Evolutionary conservation across 192 early-diverging fungal genomes (phyloP), one percentile per base, ranked within the genome.

Genomic region (Haplosporangium gracile): DNA sequence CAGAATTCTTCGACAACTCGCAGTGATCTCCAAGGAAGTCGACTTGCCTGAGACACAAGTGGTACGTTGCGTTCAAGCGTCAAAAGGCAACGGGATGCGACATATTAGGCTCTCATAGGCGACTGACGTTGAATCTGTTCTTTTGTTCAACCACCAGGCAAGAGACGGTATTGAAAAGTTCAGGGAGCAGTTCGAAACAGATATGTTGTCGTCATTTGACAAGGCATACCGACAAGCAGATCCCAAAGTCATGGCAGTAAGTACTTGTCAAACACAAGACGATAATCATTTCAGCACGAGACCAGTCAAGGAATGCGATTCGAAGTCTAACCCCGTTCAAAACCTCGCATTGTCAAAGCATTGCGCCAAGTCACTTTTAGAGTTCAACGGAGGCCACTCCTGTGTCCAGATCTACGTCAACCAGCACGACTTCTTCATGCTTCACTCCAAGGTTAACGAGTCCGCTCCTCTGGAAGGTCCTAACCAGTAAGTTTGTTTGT

Each of bases 391-490:
- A 39, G 98, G 98, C 43, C 94, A 94, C 74, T 98, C 97, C 0
- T 97, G 96, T 79, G 92, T 99, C 34, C 96, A 97, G 81, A 95
- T 94, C 38, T 99, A 98, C 81, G 96, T 99, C 60, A 98, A 98
- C 89, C 98, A 99, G 83, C 98, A 99, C 78, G 95, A 96, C 76
- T 98, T 99, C 78, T 99, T 99, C 75, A 94, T 98, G 78, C 94
- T 95, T 49, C 93, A 93, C 75, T 91, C 95, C 88, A 93, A 95
- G 68, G 90, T 91, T 75, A 90, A 88, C 34, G 93, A 95, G 88
- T 80, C 90, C 13, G 74, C 78, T 6, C 71, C 84, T n/a, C 4
- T 86, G 38, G 84, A 86, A 39, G 75, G 84, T 10, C 84, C 84
- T 4, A 80, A 81, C 26, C 84, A 86, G 84, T 86, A 86, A 32